These are phyloP conservation scores for Stenocarpella maydis DNA, from an alignment of 2,329 filamentous ascomycete species.

Conservation along the genomic window DNA sequence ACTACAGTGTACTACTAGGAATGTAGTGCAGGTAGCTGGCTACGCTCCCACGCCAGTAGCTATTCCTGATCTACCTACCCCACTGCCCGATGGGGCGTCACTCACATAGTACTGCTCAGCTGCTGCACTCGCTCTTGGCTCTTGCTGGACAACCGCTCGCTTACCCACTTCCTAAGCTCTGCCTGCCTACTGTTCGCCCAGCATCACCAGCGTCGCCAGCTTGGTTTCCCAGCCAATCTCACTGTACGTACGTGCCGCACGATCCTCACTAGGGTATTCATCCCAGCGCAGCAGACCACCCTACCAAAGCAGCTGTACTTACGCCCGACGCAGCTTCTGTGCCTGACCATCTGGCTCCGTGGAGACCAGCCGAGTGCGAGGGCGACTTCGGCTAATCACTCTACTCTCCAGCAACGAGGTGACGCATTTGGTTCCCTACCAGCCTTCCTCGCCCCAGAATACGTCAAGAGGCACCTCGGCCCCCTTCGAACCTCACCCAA, in stretches of 20 bases:
- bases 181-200: background rate
- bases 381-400: conserved; percentile 16
- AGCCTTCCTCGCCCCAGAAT: background rate
- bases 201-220: conserved; percentile 11
- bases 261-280: background rate
- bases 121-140: conserved; percentile 5
- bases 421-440: conserved; percentile 13
- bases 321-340: background rate
- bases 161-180: conserved; percentile 24
- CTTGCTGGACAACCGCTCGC: conserved; percentile 11
- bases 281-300: background rate
- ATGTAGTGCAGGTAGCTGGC: too few relatives aligned
- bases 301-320: background rate
- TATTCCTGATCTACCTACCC: conserved; percentile 22
- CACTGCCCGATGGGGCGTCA: conserved; percentile 20
- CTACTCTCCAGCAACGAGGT: conserved; percentile 7
- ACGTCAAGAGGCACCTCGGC: background rate
- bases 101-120: background rate
- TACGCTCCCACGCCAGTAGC: background rate
- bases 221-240: conserved; percentile 7
- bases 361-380: conserved; percentile 9
- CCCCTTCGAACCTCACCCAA: background rate
- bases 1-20: too few relatives aligned
- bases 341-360: background rate
- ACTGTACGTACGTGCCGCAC: conserved; percentile 2